Conservation (phyloP, 73 alveolate species). For the Paramecium caudatum region DNA sequence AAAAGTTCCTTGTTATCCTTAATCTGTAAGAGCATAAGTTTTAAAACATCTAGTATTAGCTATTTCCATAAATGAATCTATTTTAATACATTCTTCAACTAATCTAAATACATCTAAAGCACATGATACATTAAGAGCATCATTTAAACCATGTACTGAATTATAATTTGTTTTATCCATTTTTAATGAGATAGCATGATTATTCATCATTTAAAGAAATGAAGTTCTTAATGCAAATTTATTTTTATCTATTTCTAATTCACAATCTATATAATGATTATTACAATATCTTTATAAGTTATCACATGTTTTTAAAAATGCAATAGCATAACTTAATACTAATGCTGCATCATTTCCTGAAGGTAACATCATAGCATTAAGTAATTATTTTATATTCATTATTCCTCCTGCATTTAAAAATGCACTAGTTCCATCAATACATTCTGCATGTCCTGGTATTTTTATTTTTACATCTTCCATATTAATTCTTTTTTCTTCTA, state of each 20-base stretch:
- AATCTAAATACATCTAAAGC: slow-evolving; percentile 67
- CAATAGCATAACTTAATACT: slow-evolving; percentile 69
- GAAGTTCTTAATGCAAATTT: slow-evolving; percentile 21
- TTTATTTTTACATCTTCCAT: slow-evolving; percentile 75
- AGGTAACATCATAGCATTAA: slow-evolving; percentile 87
- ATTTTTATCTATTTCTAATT: slow-evolving; percentile 40
- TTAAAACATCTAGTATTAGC: slow-evolving; percentile 82
- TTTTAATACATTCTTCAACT: slow-evolving; percentile 56
- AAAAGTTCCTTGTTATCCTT: slow-evolving; percentile 68
- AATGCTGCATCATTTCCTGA: slow-evolving; percentile 92
- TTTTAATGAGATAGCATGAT: slow-evolving; percentile 74
- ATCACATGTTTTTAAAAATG: slow-evolving; percentile 67
- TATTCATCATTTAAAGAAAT: slow-evolving; percentile 80
- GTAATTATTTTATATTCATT: slow-evolving; percentile 75
- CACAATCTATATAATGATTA: slow-evolving; percentile 38
- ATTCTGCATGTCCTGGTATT: slow-evolving; percentile 82
- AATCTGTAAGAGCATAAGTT: slow-evolving; percentile 60
- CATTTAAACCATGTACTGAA: slow-evolving; percentile 83
- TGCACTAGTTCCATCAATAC: slow-evolving; percentile 85
- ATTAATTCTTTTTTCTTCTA: slow-evolving; percentile 71
- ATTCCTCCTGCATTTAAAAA: slow-evolving; percentile 74
- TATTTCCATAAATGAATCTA: slow-evolving; percentile 68
- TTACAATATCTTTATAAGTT: slow-evolving; percentile 1
- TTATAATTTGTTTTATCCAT: slow-evolving; percentile 77
- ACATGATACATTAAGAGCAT: slow-evolving; percentile 55